phyloP scores from a whole-genome alignment of 2,329 filamentous ascomycete genomes.

The Moelleriella libera region DNA sequence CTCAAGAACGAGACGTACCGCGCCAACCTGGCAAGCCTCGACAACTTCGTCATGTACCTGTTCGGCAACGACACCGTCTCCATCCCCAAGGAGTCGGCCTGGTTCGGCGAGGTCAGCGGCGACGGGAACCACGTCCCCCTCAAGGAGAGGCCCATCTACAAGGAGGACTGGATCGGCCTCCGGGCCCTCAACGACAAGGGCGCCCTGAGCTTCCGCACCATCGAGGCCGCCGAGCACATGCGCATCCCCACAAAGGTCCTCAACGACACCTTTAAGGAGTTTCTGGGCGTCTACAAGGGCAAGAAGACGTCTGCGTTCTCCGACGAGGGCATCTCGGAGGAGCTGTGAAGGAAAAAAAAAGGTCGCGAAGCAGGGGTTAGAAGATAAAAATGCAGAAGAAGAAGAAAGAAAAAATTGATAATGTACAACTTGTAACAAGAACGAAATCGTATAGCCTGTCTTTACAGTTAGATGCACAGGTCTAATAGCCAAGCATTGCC shows the following conservation, averaged over 20 bases:
- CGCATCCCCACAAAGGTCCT: constrained; percentile 53
- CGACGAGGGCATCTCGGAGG: constrained; percentile 13
- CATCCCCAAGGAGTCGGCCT: constrained; percentile 78
- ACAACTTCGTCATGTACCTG: constrained; percentile 77
- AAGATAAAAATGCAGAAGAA: no score
- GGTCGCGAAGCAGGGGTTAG: no score
- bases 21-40: constrained; percentile 51
- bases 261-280: constrained; percentile 49
- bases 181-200: constrained; percentile 65
- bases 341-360: constrained; percentile 17
- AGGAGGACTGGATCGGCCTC: constrained; percentile 87
- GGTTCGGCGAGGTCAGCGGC: constrained; percentile 78
- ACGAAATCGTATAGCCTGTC: no score
- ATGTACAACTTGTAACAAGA: no score
- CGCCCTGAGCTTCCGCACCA: constrained; percentile 59
- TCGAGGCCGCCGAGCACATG: constrained; percentile 68
- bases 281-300: constrained; percentile 42
- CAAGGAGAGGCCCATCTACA: constrained; percentile 58
- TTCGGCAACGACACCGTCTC: constrained; percentile 79
- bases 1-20: constrained; percentile 64
- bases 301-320: constrained; percentile 12
- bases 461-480: no score
- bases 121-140: constrained; percentile 50
- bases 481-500: no score
- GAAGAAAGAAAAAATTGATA: no score